These are phyloP conservation scores for Chlorella sp. DNA, from an alignment of 139 green algal genomes.

Conservation along the genomic window DNA sequence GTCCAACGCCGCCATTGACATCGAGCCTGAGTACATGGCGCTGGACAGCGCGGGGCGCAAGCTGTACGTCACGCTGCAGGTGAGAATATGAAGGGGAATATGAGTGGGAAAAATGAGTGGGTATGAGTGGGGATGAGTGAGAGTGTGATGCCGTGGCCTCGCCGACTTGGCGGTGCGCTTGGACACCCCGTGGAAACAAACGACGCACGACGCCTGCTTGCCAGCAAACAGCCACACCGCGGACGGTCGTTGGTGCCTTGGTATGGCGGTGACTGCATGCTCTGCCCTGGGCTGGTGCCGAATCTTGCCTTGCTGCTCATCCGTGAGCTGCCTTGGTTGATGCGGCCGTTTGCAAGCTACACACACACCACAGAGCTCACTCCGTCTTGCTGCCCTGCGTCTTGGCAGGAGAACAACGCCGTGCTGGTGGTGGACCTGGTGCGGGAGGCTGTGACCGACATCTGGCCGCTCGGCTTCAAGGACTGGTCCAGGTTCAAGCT, in stretches of 20 bases:
- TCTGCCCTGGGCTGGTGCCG: too few relatives aligned
- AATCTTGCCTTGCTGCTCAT: too few relatives aligned
- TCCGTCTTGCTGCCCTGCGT: background rate
- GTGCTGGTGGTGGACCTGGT: conserved; percentile 4
- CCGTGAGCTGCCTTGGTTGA: too few relatives aligned
- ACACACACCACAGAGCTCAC: background rate
- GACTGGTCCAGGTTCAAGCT: background rate
- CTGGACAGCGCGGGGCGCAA: background rate
- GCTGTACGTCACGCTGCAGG: conserved; percentile 13
- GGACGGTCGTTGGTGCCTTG: too few relatives aligned
- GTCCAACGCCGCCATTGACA: conserved; percentile 7
- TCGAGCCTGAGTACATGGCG: conserved; percentile 25
- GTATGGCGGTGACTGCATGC: too few relatives aligned
- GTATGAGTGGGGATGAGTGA: background rate
- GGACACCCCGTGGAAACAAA: too few relatives aligned
- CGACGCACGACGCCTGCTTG: too few relatives aligned
- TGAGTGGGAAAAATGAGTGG: background rate
- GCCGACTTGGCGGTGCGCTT: too few relatives aligned
- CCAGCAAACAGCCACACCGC: too few relatives aligned
- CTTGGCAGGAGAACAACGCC: conserved; percentile 21
- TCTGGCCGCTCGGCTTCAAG: conserved; percentile 20
- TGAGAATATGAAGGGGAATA: background rate
- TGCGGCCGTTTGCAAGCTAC: background rate
- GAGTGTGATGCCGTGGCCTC: too few relatives aligned
- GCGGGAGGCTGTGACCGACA: conserved; percentile 8